phyloP scores from a whole-genome alignment of 139 green algal genomes.

The Ettlia oleoabundans region DNA sequence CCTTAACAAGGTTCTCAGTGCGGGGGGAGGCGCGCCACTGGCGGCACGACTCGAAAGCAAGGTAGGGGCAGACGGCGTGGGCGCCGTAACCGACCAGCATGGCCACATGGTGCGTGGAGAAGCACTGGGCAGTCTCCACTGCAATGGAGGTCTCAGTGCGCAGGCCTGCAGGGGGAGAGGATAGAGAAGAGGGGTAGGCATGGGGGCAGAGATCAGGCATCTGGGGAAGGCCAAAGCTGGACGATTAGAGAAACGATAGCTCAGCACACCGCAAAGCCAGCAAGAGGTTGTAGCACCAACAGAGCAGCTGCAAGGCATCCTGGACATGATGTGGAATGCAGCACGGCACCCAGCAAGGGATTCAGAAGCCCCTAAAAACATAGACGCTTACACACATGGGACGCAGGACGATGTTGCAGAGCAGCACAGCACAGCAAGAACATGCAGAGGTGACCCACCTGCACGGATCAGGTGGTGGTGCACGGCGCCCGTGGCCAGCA shows the following conservation, averaged over 20 bases:
- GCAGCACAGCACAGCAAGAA: neutral
- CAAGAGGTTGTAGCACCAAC: too few species aligned
- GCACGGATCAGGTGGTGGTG: conserved; percentile 97
- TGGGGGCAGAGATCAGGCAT: neutral
- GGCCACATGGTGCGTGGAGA: conserved; percentile 91
- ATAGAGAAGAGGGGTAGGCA: too few species aligned
- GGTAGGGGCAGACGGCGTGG: conserved; percentile 96
- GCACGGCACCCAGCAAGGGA: too few species aligned
- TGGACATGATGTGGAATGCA: too few species aligned
- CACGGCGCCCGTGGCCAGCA: conserved; percentile 94
- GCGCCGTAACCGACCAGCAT: conserved; percentile 96
- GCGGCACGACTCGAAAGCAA: conserved; percentile 93
- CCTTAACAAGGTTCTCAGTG: conserved; percentile 89
- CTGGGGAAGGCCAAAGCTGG: neutral
- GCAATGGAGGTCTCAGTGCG: conserved; percentile 94
- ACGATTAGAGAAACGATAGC: neutral
- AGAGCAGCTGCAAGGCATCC: too few species aligned
- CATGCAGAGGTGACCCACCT: conserved; percentile 31
- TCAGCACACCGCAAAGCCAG: neutral
- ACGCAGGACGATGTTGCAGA: too few species aligned
- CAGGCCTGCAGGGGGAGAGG: conserved; percentile 45
- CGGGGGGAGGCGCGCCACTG: conserved; percentile 90
- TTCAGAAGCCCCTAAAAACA: too few species aligned
- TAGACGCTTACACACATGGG: too few species aligned
- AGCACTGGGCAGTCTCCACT: conserved; percentile 90